Base-by-base conservation (phyloP, 2,329 filamentous ascomycete species). In the Aureobasidium zeae region DNA sequence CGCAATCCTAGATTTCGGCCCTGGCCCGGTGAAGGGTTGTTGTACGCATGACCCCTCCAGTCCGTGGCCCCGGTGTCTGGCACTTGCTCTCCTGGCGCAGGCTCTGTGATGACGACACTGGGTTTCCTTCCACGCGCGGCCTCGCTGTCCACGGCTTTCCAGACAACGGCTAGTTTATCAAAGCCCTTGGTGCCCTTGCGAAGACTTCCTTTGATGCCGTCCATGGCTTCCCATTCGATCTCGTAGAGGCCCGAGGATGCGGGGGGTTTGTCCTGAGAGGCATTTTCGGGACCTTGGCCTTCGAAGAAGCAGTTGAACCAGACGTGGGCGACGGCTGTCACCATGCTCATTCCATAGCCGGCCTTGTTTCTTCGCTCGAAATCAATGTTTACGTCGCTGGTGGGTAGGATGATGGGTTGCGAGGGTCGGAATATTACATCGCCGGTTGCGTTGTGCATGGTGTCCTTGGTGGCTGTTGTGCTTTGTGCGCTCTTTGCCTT, bases 231-330 rank as follows among this genome's bases (percentile, higher is more conserved):
- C 78, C 80, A 86, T n/a, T 76, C 72, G 19, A 79, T 77, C 49
- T 80, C 76, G 57, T 83, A 85, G 5, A 83, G 70, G 8, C 81
- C 89, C 8, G 74, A 83, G 31, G 80, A 73, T 36, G 83, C 73
- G 0, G 85, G 71, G 2, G 39, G 29, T 12, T 70, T 65, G 17
- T 82, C 83, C 19, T 66, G 62, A 17, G 83, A 85, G 20, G 67
- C 62, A 30, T 79, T 71, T 56, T 87, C 83, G 0, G 82, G 79
- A 0, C 83, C 83, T 15, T 76, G 68, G 32, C 88, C 87, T 64
- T 96, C 91, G 55, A 96, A 96, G 63, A 80, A 96, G 2, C 80
- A 71, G 57, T 98, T 98, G 70, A 95, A 94, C 91, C 91, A 98
- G 12, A 94, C 85, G 56, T 96, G 89, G 0, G 88, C 88, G 8